A percentile compares a stretch with the other conserved stretches of the same genome.
Conservation (phyloP, 495 filamentous ascomycete genomes). For the Podospora comata region DNA sequence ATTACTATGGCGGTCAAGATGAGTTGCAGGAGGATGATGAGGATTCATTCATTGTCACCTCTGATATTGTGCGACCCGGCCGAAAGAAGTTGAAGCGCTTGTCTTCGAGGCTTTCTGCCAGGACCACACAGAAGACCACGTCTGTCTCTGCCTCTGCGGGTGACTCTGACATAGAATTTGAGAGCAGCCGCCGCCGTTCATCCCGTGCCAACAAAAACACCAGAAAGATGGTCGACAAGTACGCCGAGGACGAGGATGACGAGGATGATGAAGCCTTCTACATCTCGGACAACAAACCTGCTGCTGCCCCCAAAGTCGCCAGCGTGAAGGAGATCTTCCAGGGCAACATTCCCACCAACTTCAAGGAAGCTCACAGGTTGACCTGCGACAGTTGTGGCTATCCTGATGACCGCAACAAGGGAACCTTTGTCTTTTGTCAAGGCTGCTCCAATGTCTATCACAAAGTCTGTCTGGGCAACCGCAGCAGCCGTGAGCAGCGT, state of each 20-base stretch:
- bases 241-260: constrained; percentile 52
- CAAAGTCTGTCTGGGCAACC: constrained; percentile 71
- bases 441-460: constrained; percentile 85
- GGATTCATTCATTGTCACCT: constrained; percentile 23
- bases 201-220: constrained; percentile 43
- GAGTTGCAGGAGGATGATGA: constrained; percentile 41
- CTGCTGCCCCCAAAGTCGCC: constrained; percentile 47
- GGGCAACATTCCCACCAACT: constrained; percentile 51
- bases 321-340: constrained; percentile 70
- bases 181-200: constrained; percentile 51
- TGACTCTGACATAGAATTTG: constrained; percentile 46
- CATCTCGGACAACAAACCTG: constrained; percentile 57
- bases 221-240: constrained; percentile 60
- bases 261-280: constrained; percentile 50
- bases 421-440: constrained; percentile 77
- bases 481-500: constrained; percentile 74
- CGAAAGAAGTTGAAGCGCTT: constrained; percentile 11
- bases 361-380: constrained; percentile 63
- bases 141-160: constrained; percentile 5
- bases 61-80: constrained; percentile 34
- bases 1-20: constrained; percentile 41
- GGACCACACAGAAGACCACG: constrained; percentile 6
- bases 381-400: constrained; percentile 69
- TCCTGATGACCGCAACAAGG: constrained; percentile 54
- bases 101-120: neutral